Evolutionary conservation across 2,329 filamentous ascomycete genomes (phyloP), one percentile per base, ranked within the genome.

Genomic region (Calonectria crousiana): DNA sequence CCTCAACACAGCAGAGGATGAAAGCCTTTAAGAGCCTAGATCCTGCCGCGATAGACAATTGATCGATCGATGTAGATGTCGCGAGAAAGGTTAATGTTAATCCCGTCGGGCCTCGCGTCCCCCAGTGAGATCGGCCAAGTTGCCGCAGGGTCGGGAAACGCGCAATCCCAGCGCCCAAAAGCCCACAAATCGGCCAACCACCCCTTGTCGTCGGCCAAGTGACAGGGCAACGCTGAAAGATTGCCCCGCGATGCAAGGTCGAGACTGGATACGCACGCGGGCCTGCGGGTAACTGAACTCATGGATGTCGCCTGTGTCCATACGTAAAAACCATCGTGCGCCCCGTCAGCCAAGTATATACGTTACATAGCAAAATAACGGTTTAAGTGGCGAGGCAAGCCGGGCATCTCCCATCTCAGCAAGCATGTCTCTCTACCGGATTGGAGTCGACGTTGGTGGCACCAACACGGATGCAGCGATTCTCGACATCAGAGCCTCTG

Each of bases 381-480:
- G 28, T 62, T 41, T 16, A 23, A 9, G 32, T 18, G 14, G 36
- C 20, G 30, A 49, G 52, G 47, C 38, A 49, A 38, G 38, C 23
- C 53, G 34, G 26, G 23, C 14, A 14, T 14, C n/a, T 32, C 20
- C 13, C 71, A 18, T 9, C 32, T 30, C 62, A 76, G 20, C 30
- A 60, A 47, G 20, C 71, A 85, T 85, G 84, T 80, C 83, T 14
- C 79, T 84, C 26, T 88, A 86, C 75, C 85, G 88, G 56, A 87
- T 90, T 36, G 85, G 85, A 38, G 85, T 86, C 30, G 85, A 86
- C 71, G 84, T 86, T 26, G 85, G 84, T 30, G 85, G 84, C 65
- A 86, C 84, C 66, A 86, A 86, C 77, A 86, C 84, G 6, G 87
- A 89, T 75, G 85, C 85, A 36, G 87, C 85, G 30, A 84, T 89